These are phyloP conservation scores for Magnaporthiopsis rhizophila DNA, from an alignment of 2,329 filamentous ascomycete genomes.

Conservation along the genomic window DNA sequence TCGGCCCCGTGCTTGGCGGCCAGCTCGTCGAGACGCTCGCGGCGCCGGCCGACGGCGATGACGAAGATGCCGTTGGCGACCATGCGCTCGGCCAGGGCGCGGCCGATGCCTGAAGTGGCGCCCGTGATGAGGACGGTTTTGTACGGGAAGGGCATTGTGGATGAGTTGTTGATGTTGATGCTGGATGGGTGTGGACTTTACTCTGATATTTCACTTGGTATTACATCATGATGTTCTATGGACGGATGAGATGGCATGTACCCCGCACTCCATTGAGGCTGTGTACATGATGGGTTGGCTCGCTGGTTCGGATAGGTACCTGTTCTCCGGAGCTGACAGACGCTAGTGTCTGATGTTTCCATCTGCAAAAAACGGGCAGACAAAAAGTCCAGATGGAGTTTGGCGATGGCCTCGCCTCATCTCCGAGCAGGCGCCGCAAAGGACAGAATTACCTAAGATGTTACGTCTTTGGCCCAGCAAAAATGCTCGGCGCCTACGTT, in stretches of 20 bases:
- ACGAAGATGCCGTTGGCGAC: constrained; percentile 41
- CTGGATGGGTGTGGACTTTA: too few relatives aligned
- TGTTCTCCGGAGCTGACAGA: too few relatives aligned
- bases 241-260: too few relatives aligned
- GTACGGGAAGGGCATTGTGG: constrained; percentile 43
- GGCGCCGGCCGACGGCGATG: constrained; percentile 43
- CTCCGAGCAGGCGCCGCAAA: background rate
- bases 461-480: background rate
- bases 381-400: background rate
- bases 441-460: background rate
- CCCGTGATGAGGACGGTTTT: constrained; percentile 47
- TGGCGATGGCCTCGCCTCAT: background rate
- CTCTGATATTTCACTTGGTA: too few relatives aligned
- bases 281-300: too few relatives aligned
- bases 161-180: too few relatives aligned
- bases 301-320: too few relatives aligned
- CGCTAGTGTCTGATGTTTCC: too few relatives aligned
- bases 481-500: background rate
- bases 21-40: constrained; percentile 40
- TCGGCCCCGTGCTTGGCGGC: constrained; percentile 32
- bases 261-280: too few relatives aligned
- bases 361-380: too few relatives aligned
- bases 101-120: constrained; percentile 46
- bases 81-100: constrained; percentile 32
- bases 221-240: too few relatives aligned